A percentile compares a stretch with the other conserved stretches of the same genome.
phyloP scores from a whole-genome alignment of 495 filamentous ascomycete species.

The Hyphodiscus hymeniophilus region DNA sequence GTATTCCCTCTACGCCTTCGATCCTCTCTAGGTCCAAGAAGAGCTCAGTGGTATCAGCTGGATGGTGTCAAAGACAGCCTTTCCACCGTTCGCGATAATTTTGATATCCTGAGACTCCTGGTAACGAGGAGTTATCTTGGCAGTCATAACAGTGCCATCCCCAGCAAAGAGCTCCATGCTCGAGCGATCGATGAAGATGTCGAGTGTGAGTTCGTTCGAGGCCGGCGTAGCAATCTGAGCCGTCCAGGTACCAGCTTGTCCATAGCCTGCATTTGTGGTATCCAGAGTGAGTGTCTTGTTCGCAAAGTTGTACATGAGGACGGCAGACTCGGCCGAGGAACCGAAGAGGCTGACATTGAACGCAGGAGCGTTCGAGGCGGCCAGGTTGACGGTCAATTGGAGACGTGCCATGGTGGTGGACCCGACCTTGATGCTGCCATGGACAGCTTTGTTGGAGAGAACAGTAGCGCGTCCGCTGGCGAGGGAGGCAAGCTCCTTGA shows the following conservation, averaged over 20 bases:
- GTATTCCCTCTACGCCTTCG: too few relatives aligned
- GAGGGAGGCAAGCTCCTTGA: constrained; percentile 4
- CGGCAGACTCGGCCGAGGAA: constrained; percentile 2
- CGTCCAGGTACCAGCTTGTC: constrained; percentile 13
- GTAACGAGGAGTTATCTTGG: constrained; percentile 10
- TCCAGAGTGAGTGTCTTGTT: constrained; percentile 10
- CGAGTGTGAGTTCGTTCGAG: constrained; percentile 1
- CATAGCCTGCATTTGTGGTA: constrained; percentile 17
- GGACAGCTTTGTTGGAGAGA: neutral
- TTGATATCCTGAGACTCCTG: constrained; percentile 11
- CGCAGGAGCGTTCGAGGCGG: constrained; percentile 4
- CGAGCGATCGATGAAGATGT: constrained; percentile 15
- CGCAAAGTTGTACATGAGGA: constrained; percentile 3
- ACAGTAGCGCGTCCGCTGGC: neutral
- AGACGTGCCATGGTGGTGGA: constrained; percentile 10
- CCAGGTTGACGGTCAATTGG: constrained; percentile 5
- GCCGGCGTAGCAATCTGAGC: neutral
- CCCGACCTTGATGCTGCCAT: constrained; percentile 12
- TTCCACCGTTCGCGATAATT: constrained; percentile 3
- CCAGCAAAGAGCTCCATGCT: constrained; percentile 12
- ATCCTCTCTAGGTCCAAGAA: constrained; percentile 5
- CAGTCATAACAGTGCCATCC: constrained; percentile 14
- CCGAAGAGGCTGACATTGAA: constrained; percentile 7
- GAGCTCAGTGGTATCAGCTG: constrained; percentile 5
- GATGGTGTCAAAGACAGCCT: constrained; percentile 14